Evolutionary conservation across 805 yeast genomes (phyloP).

Genomic region (Yamadazyma laniorum): DNA sequence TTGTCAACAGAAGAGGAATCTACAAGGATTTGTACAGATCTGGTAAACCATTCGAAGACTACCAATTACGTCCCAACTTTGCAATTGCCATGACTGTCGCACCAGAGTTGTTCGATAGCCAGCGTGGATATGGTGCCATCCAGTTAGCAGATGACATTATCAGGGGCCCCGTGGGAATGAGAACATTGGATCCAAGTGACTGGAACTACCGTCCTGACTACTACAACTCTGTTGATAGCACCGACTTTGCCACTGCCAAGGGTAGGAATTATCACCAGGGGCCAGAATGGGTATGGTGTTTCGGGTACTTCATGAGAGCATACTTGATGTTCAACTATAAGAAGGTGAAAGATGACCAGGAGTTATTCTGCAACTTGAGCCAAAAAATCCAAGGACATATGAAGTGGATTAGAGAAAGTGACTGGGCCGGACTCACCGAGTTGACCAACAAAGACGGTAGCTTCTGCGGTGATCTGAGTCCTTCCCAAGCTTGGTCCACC

Average conservation of each 20-base stretch:
- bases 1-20: constrained; percentile 88
- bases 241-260: constrained; percentile 88
- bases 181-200: constrained; percentile 90
- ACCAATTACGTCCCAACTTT: constrained; percentile 89
- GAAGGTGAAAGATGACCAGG: constrained; percentile 34
- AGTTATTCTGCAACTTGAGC: constrained; percentile 49
- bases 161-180: constrained; percentile 89
- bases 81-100: constrained; percentile 93
- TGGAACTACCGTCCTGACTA: constrained; percentile 90
- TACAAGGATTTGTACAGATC: constrained; percentile 83
- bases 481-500: constrained; percentile 96
- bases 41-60: constrained; percentile 90
- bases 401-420: constrained; percentile 67
- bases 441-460: constrained; percentile 86
- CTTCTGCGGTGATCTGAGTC: constrained; percentile 81
- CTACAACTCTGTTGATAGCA: constrained; percentile 72
- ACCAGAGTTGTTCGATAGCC: constrained; percentile 77
- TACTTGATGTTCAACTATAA: constrained; percentile 52
- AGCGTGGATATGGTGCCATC: constrained; percentile 63
- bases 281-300: constrained; percentile 97
- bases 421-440: constrained; percentile 94
- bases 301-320: constrained; percentile 86
- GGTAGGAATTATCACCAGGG: constrained; percentile 98
- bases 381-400: constrained; percentile 62
- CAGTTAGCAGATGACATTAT: constrained; percentile 67